A percentile compares a stretch with the other conserved stretches of the same genome.
Evolutionary conservation across 305 asterid genomes (phyloP).

Genomic region (Fraxinus albicans): DNA sequence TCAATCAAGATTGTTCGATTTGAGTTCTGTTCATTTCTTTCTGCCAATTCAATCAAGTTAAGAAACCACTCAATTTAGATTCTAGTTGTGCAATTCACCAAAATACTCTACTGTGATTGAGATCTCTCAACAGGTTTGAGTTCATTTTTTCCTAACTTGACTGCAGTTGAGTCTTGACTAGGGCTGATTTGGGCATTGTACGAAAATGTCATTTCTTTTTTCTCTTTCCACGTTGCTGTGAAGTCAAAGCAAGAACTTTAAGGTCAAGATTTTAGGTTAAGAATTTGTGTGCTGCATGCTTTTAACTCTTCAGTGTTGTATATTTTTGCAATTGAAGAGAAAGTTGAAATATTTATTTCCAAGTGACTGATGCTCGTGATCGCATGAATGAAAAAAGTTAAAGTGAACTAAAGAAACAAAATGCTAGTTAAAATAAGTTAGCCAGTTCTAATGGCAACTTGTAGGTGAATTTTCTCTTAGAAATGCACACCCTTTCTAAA

Average conservation of each 20-base stretch:
- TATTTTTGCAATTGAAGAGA: background rate
- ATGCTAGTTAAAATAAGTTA: background rate
- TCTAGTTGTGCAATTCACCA: background rate
- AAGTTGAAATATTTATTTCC: background rate
- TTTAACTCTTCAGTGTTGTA: background rate
- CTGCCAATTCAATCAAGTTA: background rate
- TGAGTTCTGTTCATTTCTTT: background rate
- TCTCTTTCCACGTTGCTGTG: background rate
- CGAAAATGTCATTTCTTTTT: background rate
- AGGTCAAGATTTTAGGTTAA: background rate
- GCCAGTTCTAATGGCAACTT: background rate
- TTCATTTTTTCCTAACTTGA: background rate
- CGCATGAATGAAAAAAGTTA: background rate
- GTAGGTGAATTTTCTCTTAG: background rate
- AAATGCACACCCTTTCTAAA: background rate
- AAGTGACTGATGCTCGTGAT: background rate
- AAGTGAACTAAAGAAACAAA: background rate
- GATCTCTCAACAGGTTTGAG: background rate
- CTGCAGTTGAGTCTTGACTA: background rate
- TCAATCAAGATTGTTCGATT: background rate
- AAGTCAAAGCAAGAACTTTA: background rate
- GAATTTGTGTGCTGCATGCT: background rate
- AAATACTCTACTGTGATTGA: background rate
- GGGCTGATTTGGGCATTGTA: background rate
- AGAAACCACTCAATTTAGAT: background rate